Conservation (phyloP, 164 flowering plant genomes). For the Macadamia tetraphylla region DNA sequence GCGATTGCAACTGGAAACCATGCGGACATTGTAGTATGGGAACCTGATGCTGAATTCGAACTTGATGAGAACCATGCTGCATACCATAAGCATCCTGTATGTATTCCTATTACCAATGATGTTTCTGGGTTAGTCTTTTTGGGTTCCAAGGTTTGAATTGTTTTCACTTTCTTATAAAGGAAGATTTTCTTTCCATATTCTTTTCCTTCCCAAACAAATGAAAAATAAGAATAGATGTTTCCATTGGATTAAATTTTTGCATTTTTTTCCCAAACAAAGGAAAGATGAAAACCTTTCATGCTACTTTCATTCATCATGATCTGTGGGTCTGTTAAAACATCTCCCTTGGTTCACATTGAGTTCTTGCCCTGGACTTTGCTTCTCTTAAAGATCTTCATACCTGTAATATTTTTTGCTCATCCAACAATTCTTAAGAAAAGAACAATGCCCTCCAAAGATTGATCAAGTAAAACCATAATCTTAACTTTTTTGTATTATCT, state of each 20-base stretch:
- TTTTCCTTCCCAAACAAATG: too few species aligned
- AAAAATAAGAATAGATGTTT: too few species aligned
- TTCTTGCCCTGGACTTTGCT: too few species aligned
- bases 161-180: neutral
- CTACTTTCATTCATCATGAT: neutral
- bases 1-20: constrained; percentile 67
- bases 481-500: neutral
- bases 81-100: constrained; percentile 73
- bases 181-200: too few species aligned
- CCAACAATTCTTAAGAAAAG: neutral
- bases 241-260: too few species aligned
- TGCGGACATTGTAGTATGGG: constrained; percentile 98
- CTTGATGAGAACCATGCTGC: constrained; percentile 51
- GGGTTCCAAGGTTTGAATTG: neutral
- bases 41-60: constrained; percentile 68
- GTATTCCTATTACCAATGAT: constrained; percentile 7
- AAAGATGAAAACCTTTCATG: too few species aligned
- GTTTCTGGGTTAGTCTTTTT: neutral
- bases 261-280: too few species aligned
- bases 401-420: too few species aligned
- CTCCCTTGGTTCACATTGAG: too few species aligned
- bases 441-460: neutral
- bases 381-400: too few species aligned
- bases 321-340: neutral
- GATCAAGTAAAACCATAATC: neutral